A percentile compares a stretch with the other conserved stretches of the same genome.
Conservation (phyloP, 257 asterid species). For the Eustoma russellianum region DNA sequence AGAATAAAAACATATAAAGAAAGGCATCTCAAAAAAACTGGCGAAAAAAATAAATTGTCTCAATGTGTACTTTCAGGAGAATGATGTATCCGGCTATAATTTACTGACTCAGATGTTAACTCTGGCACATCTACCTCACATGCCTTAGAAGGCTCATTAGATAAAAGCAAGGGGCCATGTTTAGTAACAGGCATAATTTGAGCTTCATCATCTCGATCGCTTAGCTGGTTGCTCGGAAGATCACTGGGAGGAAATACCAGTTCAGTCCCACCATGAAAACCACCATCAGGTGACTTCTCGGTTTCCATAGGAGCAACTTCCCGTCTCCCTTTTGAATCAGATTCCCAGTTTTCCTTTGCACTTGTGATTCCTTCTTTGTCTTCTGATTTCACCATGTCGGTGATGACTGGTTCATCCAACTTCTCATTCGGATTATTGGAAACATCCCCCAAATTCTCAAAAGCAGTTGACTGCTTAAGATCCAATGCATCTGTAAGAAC, state of each 20-base stretch:
- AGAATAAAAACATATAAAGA: slow-evolving; percentile 1
- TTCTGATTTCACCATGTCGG: slow-evolving; percentile 19
- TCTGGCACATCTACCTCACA: slow-evolving; percentile 66
- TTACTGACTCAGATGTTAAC: slow-evolving; percentile 62
- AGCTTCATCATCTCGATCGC: slow-evolving; percentile 22
- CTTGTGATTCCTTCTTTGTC: slow-evolving; percentile 11
- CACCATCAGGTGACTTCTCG: slow-evolving; percentile 21
- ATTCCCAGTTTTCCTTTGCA: slow-evolving; percentile 17
- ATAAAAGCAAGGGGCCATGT: slow-evolving; percentile 34
- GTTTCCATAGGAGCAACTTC: slow-evolving; percentile 13
- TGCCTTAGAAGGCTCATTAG: slow-evolving; percentile 54
- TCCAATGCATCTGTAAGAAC: slow-evolving; percentile 14
- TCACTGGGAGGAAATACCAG: slow-evolving; percentile 14
- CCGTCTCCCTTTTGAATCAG: slow-evolving; percentile 11
- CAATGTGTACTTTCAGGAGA: slow-evolving; percentile 99
- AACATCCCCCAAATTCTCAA: slow-evolving; percentile 21
- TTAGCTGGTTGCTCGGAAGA: slow-evolving; percentile 2
- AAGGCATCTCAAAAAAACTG: slow-evolving; percentile 48
- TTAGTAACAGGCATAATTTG: slow-evolving; percentile 35
- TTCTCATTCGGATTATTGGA: slow-evolving; percentile 14
- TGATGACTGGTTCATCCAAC: slow-evolving; percentile 18
- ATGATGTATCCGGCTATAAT: slow-evolving; percentile 98
- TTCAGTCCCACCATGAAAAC: slow-evolving; percentile 12
- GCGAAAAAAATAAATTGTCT: slow-evolving; percentile 56
- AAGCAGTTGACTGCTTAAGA: slow-evolving; percentile 17